These are phyloP conservation scores for Oryza australiensis DNA, from an alignment of 176 grass and related monocot genomes.

Conservation along the genomic window DNA sequence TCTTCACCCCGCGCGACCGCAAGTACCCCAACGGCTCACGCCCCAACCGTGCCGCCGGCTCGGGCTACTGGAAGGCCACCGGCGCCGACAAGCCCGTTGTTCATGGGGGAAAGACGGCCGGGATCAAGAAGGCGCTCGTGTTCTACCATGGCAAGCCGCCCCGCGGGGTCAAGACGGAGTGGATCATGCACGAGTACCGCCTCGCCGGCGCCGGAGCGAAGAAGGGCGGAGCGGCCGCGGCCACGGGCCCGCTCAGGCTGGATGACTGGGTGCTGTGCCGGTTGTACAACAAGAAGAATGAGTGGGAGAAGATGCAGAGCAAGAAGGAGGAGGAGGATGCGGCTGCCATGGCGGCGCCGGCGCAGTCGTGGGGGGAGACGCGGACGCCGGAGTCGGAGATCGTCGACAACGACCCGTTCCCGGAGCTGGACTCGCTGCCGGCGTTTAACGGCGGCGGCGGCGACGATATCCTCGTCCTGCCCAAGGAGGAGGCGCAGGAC, in stretches of 20 bases:
- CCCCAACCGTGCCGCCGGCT: conserved; percentile 60
- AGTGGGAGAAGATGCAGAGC: conserved; percentile 66
- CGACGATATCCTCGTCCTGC: background rate
- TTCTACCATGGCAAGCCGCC: conserved; percentile 79
- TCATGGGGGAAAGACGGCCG: background rate
- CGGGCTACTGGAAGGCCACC: conserved; percentile 88
- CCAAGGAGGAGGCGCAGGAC: conserved; percentile 36
- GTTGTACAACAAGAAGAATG: conserved; percentile 82
- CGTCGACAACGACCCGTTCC: conserved; percentile 60
- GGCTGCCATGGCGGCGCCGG: background rate
- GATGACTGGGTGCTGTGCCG: conserved; percentile 87
- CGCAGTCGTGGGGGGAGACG: conserved; percentile 38
- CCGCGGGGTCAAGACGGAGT: conserved; percentile 57
- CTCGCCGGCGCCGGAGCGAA: conserved; percentile 35
- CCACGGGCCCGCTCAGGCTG: background rate
- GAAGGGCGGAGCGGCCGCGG: conserved; percentile 26
- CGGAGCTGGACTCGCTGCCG: conserved; percentile 30
- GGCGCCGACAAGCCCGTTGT: conserved; percentile 72
- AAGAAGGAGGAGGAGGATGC: background rate
- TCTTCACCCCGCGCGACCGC: conserved; percentile 81
- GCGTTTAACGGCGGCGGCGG: background rate
- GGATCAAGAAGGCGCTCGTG: conserved; percentile 90
- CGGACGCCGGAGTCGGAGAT: conserved; percentile 78
- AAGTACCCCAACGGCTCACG: conserved; percentile 87
- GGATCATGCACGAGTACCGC: conserved; percentile 86